phyloP scores from a whole-genome alignment of 768 basidiomycete genomes.

The Rickenella mellea region DNA sequence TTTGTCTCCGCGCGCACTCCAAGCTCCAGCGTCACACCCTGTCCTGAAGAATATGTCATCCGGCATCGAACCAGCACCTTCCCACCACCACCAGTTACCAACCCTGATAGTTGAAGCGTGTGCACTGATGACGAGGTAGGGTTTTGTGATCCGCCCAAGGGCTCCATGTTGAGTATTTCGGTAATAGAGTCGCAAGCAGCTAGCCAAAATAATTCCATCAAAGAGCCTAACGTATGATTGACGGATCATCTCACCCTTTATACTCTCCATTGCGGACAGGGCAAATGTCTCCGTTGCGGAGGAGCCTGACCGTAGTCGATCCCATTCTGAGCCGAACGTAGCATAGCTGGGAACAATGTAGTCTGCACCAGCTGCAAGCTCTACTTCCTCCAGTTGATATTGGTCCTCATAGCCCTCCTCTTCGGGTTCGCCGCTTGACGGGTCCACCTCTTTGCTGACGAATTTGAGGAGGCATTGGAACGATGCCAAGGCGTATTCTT shows the following conservation, averaged over 20 bases:
- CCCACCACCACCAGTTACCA: slow-evolving; percentile 89
- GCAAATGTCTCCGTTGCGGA: slow-evolving; percentile 89
- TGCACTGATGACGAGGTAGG: slow-evolving; percentile 83
- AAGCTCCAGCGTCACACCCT: slow-evolving; percentile 90
- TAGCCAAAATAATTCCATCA: slow-evolving; percentile 21
- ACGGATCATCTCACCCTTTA: slow-evolving; percentile 63
- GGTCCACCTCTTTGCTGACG: slow-evolving; percentile 95
- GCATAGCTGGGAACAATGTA: slow-evolving; percentile 94
- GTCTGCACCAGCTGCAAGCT: slow-evolving; percentile 85
- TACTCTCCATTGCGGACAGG: slow-evolving; percentile 82
- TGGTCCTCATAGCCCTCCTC: slow-evolving; percentile 99
- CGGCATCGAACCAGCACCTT: slow-evolving; percentile 90
- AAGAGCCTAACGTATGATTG: slow-evolving; percentile 6
- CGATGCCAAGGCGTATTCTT: slow-evolving; percentile 69
- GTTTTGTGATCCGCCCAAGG: slow-evolving; percentile 82
- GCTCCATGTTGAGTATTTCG: slow-evolving; percentile 95
- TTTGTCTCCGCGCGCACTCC: slow-evolving; percentile 87
- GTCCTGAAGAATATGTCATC: slow-evolving; percentile 87
- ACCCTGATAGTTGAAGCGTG: slow-evolving; percentile 86
- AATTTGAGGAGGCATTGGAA: slow-evolving; percentile 92
- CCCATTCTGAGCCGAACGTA: slow-evolving; percentile 93
- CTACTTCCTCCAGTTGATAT: slow-evolving; percentile 94
- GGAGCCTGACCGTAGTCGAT: slow-evolving; percentile 70
- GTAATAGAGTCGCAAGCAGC: slow-evolving; percentile 95
- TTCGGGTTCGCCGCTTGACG: slow-evolving; percentile 89